Evolutionary conservation across 306 rosid genomes (phyloP), one percentile per base, ranked within the genome.

Genomic region (Trifolium dubium): DNA sequence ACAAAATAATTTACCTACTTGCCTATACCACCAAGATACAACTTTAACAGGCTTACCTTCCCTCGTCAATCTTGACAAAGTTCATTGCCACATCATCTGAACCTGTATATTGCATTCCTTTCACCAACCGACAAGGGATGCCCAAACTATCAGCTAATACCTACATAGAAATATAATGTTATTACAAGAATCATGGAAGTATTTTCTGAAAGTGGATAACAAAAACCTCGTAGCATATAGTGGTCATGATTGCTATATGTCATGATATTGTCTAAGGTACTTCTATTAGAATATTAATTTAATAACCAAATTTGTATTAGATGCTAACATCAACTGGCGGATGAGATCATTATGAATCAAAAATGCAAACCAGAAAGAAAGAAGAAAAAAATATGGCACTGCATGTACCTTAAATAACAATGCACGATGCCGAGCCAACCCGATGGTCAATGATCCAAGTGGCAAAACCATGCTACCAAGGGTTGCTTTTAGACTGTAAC

Each of bases 401-500:
- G 53, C 66, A 80, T 62, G 71, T 77, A 95, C 99, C 99, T 95
- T 95, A 84, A 92, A 92, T 81, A 95, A 78, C 82, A 95, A 90
- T 53, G 99, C 97, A 17, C 99, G 98, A 86, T 95, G 99, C 50
- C 98, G 92, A 78, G 99, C 98, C 90, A 95, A 85, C 76, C 99
- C 99, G 64, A 90, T 76, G 58, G 88, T 92, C 55, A 95, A 78
- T 61, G 97, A 95, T 75, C 99, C 99, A 50, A 95, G 92, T 19
- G 97, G 99, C 86, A 95, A 87, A 87, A 95, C 98, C 97, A 92
- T 86, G 86, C 99, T 95, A 70, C 98, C 99, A 59, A 83, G 88
- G 68, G 96, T 95, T 79, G 83, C 88, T 90, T 95, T 92, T 84
- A 95, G 87, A 68, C 86, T 83, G 72, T 80, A 64, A 73, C 86